Evolutionary conservation across 257 asterid genomes (phyloP).

Genomic region (Anisodus tanguticus): DNA sequence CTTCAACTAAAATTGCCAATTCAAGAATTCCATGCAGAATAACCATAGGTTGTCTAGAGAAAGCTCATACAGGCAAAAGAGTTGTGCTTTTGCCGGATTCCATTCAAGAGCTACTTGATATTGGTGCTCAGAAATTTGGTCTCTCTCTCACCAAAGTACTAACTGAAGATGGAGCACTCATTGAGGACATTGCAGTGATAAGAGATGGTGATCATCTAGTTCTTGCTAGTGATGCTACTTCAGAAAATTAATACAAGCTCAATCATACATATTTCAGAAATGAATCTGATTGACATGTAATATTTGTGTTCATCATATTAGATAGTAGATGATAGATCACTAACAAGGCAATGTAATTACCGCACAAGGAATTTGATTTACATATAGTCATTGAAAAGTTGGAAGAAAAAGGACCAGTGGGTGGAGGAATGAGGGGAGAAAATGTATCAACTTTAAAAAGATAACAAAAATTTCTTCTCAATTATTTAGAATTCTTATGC

Average conservation of each 20-base stretch:
- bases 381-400: no score
- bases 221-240: conserved; percentile 43
- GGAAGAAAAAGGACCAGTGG: no score
- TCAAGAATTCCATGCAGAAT: conserved; percentile 45
- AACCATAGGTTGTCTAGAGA: conserved; percentile 52
- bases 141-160: conserved; percentile 49
- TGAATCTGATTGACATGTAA: background rate
- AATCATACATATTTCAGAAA: background rate
- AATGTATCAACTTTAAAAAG: no score
- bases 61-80: conserved; percentile 44
- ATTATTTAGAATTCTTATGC: no score
- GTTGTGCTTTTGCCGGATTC: conserved; percentile 62
- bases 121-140: conserved; percentile 64
- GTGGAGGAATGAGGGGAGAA: no score
- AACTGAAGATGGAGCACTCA: conserved; percentile 56
- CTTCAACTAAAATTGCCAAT: conserved; percentile 34
- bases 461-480: no score
- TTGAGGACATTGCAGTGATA: conserved; percentile 59
- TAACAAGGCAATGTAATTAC: background rate
- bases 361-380: background rate
- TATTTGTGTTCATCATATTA: background rate
- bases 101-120: conserved; percentile 58
- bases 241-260: conserved; percentile 18
- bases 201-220: conserved; percentile 81
- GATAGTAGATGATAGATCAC: background rate